Evolutionary conservation across 2,329 filamentous ascomycete genomes (phyloP), one percentile per base, ranked within the genome.

Genomic region (Aspergillus pseudoterreus): DNA sequence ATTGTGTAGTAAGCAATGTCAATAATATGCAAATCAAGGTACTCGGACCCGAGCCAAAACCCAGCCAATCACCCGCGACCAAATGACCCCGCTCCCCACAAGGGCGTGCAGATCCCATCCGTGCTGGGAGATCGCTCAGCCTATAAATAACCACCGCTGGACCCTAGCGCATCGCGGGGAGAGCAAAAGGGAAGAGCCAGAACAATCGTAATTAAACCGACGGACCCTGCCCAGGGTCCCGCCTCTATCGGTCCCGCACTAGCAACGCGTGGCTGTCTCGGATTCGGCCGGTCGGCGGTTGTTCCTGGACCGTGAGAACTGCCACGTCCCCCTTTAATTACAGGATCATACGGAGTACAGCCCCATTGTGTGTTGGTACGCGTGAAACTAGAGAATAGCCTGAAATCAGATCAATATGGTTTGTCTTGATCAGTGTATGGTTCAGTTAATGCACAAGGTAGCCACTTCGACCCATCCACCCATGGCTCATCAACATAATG

Each of bases 401-500:
- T 22, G 22, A 22, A 22, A 30, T 30, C 27, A 30, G 27, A 30
- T 10, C 27, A 30, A 30, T 30, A 30, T 30, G 27, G 6, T 9
- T 30, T 30, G 27, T 30, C 3, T 30, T 9, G 27, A 30, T 30
- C 27, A 30, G 27, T 30, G 27, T 9, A 30, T 30, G 8, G 27
- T 30, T 30, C 27, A 22, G 22, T 30, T 30, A 30, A 10, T 30
- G 27, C 27, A 30, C 27, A 10, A 30, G 10, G 3, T 30, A 22
- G 22, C 22, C 22, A 22, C 22, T 22, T 22, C 22, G 6, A 22
- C 33, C 35, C 44, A 54, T 47, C 47, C 47, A 51, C 50, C 50
- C 52, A 22, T 55, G 33, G 50, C 48, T 57, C 52, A 57, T 52
- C 48, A 54, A 51, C 51, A 49, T 50, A 45, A 43, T 43, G 44